Conservation (phyloP, 129 eudicot genomes). For the Centella asiatica region DNA sequence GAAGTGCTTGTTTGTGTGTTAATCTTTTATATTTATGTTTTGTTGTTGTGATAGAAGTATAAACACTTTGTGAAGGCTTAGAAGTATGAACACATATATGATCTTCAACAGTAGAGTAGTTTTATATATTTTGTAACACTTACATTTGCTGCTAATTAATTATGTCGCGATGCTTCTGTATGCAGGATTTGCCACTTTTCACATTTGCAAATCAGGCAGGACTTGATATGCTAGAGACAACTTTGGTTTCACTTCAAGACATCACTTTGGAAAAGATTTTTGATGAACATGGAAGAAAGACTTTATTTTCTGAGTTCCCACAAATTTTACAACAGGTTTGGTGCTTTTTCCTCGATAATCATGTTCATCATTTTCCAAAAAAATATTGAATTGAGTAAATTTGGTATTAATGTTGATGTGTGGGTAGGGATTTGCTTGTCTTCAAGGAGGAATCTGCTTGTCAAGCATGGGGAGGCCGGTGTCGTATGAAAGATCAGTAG, state of each 20-base stretch:
- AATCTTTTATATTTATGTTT: too few species aligned
- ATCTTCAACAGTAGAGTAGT: too few species aligned
- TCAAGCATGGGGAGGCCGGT: conserved; percentile 96
- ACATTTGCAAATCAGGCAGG: conserved; percentile 89
- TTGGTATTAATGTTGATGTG: too few species aligned
- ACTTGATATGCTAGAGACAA: conserved; percentile 90
- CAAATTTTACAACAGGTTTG: conserved; percentile 75
- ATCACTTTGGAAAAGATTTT: conserved; percentile 71
- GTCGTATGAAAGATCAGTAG: conserved; percentile 88
- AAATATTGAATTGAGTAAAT: too few species aligned
- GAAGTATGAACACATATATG: background rate
- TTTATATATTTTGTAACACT: too few species aligned
- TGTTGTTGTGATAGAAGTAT: too few species aligned
- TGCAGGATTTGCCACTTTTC: conserved; percentile 82
- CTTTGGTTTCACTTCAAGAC: conserved; percentile 84
- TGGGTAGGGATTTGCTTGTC: conserved; percentile 96
- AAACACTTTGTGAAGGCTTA: too few species aligned
- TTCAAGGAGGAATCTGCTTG: conserved; percentile 79
- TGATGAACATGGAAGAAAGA: conserved; percentile 66
- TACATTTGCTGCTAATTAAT: background rate
- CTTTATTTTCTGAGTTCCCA: conserved; percentile 65
- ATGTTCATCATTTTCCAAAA: too few species aligned
- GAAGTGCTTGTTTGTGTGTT: too few species aligned
- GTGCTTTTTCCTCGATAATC: background rate
- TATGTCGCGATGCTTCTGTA: background rate